Conservation (phyloP, 306 rosid species). For the Quercus cerris region DNA sequence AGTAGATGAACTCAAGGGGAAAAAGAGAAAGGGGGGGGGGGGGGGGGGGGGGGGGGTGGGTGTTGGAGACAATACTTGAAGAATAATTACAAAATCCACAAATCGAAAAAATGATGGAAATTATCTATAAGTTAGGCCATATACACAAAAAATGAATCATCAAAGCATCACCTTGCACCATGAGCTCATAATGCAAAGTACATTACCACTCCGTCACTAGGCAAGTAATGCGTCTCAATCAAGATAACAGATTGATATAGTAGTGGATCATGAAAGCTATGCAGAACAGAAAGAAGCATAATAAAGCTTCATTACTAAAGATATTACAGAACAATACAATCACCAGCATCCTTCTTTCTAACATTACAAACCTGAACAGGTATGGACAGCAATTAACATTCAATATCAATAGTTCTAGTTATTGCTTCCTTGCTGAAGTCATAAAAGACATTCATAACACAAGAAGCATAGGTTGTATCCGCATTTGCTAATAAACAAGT, state of each 20-base stretch:
- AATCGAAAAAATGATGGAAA: not conserved
- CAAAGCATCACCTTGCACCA: not conserved
- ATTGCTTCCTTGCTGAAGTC: too few species aligned
- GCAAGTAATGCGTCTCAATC: not conserved
- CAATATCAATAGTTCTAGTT: too few species aligned
- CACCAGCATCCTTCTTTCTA: too few species aligned
- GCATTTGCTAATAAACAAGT: too few species aligned
- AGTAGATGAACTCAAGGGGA: not conserved
- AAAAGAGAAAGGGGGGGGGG: too few species aligned
- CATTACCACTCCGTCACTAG: not conserved
- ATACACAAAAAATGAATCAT: not conserved
- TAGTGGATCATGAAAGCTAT: not conserved
- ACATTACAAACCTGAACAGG: too few species aligned
- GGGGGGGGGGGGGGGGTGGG: too few species aligned
- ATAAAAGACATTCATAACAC: too few species aligned
- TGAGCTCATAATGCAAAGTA: not conserved
- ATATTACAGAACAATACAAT: not conserved
- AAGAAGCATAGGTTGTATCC: too few species aligned
- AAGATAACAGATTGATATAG: not conserved
- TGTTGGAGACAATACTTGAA: not conserved
- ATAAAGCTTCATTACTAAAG: too few species aligned
- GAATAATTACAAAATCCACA: not conserved
- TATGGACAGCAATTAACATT: too few species aligned
- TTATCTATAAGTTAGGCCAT: not conserved
- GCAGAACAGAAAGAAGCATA: not conserved